Conservation (phyloP, 306 rosid genomes). For the Rosa multiflora region DNA sequence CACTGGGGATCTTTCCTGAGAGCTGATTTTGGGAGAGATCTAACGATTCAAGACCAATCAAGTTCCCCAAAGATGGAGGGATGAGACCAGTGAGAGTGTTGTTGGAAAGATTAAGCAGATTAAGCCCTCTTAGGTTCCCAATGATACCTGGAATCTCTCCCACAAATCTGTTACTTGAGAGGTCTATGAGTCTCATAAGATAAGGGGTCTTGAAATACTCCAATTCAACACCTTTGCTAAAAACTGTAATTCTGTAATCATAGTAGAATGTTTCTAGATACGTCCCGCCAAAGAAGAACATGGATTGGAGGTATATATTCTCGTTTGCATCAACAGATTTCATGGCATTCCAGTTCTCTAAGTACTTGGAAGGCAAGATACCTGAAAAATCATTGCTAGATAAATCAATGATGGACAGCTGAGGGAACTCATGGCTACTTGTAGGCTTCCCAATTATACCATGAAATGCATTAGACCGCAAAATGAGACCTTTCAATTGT, state of each 20-base stretch:
- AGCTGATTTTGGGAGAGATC: background rate
- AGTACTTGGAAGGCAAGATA: constrained; percentile 9
- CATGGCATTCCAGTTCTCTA: constrained; percentile 14
- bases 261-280: background rate
- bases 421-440: background rate
- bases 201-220: background rate
- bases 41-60: background rate
- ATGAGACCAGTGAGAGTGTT: constrained; percentile 14
- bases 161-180: constrained; percentile 6
- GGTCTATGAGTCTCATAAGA: background rate
- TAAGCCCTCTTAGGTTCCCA: constrained; percentile 3
- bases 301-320: background rate
- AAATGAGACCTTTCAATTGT: background rate
- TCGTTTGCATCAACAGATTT: background rate
- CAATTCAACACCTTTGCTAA: background rate
- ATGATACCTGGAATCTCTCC: constrained; percentile 5
- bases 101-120: constrained; percentile 24
- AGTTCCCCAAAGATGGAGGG: constrained; percentile 19
- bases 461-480: constrained; percentile 22
- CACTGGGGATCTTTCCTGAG: constrained; percentile 11
- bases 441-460: constrained; percentile 13
- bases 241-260: background rate
- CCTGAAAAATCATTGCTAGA: constrained; percentile 20
- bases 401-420: constrained; percentile 20
- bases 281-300: background rate